Percentiles rank a stretch among this genome's conserved stretches.
Evolutionary conservation across 176 grass and related monocot species (phyloP).

Genomic region (Musa schizocarpa): DNA sequence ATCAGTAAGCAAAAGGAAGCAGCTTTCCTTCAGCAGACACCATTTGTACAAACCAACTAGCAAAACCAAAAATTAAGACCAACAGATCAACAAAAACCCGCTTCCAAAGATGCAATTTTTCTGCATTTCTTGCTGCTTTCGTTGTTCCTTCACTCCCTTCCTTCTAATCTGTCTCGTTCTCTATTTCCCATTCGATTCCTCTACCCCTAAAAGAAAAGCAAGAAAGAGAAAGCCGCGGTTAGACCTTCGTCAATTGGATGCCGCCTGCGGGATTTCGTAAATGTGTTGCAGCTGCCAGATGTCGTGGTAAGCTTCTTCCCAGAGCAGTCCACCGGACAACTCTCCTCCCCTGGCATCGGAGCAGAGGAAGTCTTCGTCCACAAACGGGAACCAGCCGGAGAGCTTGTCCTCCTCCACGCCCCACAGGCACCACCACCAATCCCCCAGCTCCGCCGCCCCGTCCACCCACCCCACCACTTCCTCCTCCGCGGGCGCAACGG

Average conservation of each 20-base stretch:
- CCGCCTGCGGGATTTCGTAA: constrained; percentile 31
- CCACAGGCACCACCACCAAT: constrained; percentile 29
- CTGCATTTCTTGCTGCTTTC: too few relatives aligned
- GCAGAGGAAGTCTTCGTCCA: constrained; percentile 53
- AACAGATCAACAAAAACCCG: too few relatives aligned
- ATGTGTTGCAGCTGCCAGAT: constrained; percentile 28
- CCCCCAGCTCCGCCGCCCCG: constrained; percentile 31
- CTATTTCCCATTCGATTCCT: too few relatives aligned
- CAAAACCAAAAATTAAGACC: too few relatives aligned
- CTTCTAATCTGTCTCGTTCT: too few relatives aligned
- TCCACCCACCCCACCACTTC: background rate
- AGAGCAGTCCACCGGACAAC: background rate
- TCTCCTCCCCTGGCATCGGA: background rate
- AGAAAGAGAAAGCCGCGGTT: too few relatives aligned
- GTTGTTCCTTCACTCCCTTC: too few relatives aligned
- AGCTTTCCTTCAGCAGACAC: too few relatives aligned
- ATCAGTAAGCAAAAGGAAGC: too few relatives aligned
- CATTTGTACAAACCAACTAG: too few relatives aligned
- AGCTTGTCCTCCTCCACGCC: constrained; percentile 71
- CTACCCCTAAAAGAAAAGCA: too few relatives aligned
- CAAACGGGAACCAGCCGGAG: constrained; percentile 71
- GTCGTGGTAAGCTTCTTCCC: constrained; percentile 10
- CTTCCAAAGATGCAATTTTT: too few relatives aligned
- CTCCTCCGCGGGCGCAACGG: background rate
- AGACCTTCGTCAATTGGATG: background rate